phyloP scores from a whole-genome alignment of 2,329 filamentous ascomycete genomes.

The Tolypocladium sp. region DNA sequence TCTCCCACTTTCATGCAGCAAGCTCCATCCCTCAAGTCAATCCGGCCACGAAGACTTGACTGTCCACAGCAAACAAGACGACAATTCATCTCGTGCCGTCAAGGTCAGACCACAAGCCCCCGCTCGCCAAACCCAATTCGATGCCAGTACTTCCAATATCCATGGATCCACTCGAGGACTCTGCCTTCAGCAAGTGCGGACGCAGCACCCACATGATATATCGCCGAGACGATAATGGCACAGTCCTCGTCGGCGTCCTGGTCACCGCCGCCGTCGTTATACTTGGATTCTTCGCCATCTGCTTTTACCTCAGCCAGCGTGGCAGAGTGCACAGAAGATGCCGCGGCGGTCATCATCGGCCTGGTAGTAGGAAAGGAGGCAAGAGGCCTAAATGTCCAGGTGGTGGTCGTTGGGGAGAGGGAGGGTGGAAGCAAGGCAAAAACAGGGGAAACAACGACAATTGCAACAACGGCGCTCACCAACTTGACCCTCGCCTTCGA shows the following conservation, averaged over 20 bases:
- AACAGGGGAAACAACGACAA: background rate
- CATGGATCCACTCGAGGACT: background rate
- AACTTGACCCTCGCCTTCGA: background rate
- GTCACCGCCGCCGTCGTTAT: background rate
- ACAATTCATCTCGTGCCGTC: background rate
- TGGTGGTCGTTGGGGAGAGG: background rate
- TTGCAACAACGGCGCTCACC: background rate
- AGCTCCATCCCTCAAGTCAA: background rate
- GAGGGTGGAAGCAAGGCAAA: background rate
- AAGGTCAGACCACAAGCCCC: background rate
- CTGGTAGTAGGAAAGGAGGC: background rate
- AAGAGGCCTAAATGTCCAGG: background rate
- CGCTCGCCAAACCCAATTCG: background rate
- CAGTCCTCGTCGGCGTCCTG: background rate
- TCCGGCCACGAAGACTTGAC: background rate
- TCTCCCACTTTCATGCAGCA: background rate
- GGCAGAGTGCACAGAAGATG: no score
- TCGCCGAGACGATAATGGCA: background rate
- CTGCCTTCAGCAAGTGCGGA: background rate
- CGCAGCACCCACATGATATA: background rate
- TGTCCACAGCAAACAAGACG: background rate
- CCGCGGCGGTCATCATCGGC: background rate
- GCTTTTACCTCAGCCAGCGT: background rate
- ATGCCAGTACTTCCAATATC: background rate
- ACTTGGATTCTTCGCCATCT: background rate